Evolutionary conservation across 805 yeast species (phyloP).

Genomic region (Myxozyma nipponensis): DNA sequence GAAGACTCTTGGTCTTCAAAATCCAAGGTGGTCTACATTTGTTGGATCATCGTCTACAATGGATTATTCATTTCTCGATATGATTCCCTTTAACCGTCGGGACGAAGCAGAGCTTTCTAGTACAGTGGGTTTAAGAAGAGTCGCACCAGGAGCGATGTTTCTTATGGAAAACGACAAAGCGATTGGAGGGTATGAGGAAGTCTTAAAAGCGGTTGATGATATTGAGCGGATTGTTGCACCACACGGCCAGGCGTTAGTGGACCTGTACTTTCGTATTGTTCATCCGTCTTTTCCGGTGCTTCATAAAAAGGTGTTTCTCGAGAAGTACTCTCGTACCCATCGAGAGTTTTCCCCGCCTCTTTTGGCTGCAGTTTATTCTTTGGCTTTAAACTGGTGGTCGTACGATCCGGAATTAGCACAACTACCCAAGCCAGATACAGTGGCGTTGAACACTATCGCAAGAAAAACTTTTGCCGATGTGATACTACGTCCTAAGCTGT

Average conservation of each 20-base stretch:
- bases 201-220: conserved; percentile 74
- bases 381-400: conserved; percentile 95
- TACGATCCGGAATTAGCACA: conserved; percentile 72
- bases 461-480: conserved; percentile 63
- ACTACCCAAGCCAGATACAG: conserved; percentile 73
- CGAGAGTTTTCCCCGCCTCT: conserved; percentile 89
- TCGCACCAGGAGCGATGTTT: conserved; percentile 71
- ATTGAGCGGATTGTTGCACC: conserved; percentile 89
- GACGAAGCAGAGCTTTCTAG: conserved; percentile 76
- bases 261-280: conserved; percentile 74
- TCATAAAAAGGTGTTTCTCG: conserved; percentile 86
- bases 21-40: conserved; percentile 83
- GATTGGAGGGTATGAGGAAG: conserved; percentile 59
- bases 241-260: conserved; percentile 68
- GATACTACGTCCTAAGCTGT: conserved; percentile 79
- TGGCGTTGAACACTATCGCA: conserved; percentile 65
- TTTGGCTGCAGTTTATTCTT: conserved; percentile 81
- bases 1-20: conserved; percentile 71
- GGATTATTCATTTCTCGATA: conserved; percentile 65
- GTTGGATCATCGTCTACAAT: conserved; percentile 86
- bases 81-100: conserved; percentile 60
- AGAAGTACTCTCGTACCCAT: conserved; percentile 85
- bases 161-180: conserved; percentile 70
- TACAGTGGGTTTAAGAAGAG: conserved; percentile 68
- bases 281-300: conserved; percentile 91